Evolutionary conservation across 2,329 filamentous ascomycete genomes (phyloP).

Genomic region (Penicillium sp.): DNA sequence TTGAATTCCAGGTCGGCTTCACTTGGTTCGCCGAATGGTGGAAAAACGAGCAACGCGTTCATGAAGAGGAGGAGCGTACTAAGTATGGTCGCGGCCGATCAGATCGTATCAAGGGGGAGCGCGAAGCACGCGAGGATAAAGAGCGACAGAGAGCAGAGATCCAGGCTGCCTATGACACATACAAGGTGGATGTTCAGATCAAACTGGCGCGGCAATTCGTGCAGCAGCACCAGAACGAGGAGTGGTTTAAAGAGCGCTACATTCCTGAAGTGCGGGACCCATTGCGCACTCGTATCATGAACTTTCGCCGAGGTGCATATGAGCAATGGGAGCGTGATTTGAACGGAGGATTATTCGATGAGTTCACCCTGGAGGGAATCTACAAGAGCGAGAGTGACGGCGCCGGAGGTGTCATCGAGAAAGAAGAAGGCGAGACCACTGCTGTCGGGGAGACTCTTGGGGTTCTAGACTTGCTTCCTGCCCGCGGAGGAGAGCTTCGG

Average conservation of each 20-base stretch:
- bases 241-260: slow-evolving; percentile 97
- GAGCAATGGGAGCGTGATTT: slow-evolving; percentile 86
- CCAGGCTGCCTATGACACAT: slow-evolving; percentile 60
- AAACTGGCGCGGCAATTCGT: slow-evolving; percentile 87
- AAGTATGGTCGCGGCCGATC: slow-evolving; percentile 55
- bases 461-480: slow-evolving; percentile 83
- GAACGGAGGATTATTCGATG: slow-evolving; percentile 80
- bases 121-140: slow-evolving; percentile 58
- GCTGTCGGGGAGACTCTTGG: slow-evolving; percentile 88
- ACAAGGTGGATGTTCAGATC: slow-evolving; percentile 62
- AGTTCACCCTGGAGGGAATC: slow-evolving; percentile 89
- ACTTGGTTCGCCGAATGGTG: slow-evolving; percentile 67
- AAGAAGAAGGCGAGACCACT: slow-evolving; percentile 91
- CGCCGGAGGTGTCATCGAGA: slow-evolving; percentile 77
- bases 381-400: slow-evolving; percentile 91
- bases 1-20: slow-evolving; percentile 64
- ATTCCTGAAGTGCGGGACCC: slow-evolving; percentile 73
- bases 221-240: slow-evolving; percentile 84
- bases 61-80: slow-evolving; percentile 59
- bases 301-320: slow-evolving; percentile 73
- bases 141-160: slow-evolving; percentile 61
- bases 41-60: slow-evolving; percentile 59
- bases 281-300: slow-evolving; percentile 69
- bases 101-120: slow-evolving; percentile 57
- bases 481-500: slow-evolving; percentile 75